These are phyloP conservation scores for Lactarius trivialis DNA, from an alignment of 768 basidiomycete genomes.

Conservation along the genomic window DNA sequence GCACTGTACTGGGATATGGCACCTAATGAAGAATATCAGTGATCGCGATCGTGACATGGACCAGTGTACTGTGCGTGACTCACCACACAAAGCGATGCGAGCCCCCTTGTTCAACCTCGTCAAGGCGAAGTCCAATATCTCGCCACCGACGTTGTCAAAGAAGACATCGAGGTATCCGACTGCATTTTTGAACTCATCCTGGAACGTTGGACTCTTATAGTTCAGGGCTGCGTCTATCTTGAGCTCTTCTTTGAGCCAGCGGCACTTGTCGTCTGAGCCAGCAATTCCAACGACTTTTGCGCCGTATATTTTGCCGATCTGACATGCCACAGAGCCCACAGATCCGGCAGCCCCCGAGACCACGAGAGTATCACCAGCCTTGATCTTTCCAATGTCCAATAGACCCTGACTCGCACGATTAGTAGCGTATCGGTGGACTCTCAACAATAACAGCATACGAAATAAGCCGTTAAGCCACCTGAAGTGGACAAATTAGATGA, in stretches of 20 bases:
- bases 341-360: slow-evolving; percentile 91
- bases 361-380: slow-evolving; percentile 79
- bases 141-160: slow-evolving; percentile 80
- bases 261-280: slow-evolving; percentile 76
- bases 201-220: slow-evolving; percentile 77
- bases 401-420: slow-evolving; percentile 52
- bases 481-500: background rate
- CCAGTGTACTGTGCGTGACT: slow-evolving; percentile 24
- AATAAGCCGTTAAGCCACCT: slow-evolving; percentile 82
- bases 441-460: slow-evolving; percentile 41
- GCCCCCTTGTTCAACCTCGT: slow-evolving; percentile 71
- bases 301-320: slow-evolving; percentile 71
- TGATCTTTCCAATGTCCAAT: slow-evolving; percentile 69
- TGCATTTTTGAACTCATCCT: slow-evolving; percentile 57
- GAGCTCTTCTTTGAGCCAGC: slow-evolving; percentile 77
- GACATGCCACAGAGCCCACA: slow-evolving; percentile 78
- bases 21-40: slow-evolving; percentile 36
- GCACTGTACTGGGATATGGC: slow-evolving; percentile 82
- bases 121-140: slow-evolving; percentile 74
- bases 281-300: slow-evolving; percentile 87
- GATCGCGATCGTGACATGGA: background rate
- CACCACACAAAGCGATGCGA: slow-evolving; percentile 76
- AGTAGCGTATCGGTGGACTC: background rate
- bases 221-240: slow-evolving; percentile 81
- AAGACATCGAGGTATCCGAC: slow-evolving; percentile 78